phyloP scores from a whole-genome alignment of 75 land plant genomes.

The Azolla pinnata region DNA sequence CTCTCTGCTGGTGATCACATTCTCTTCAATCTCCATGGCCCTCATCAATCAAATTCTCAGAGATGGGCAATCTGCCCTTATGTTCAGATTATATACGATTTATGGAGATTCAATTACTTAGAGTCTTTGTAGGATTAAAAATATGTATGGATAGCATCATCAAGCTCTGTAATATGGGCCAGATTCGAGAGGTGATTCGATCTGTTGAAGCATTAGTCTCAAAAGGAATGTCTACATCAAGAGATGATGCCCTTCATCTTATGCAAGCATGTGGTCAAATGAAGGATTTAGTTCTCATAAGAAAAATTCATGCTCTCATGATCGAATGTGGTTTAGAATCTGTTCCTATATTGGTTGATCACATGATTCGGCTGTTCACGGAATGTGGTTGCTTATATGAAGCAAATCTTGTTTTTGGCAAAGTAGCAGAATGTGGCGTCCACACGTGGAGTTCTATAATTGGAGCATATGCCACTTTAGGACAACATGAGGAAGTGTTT shows the following conservation, averaged over 20 bases:
- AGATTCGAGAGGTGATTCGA: neutral
- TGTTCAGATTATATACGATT: neutral
- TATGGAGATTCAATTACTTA: too few relatives aligned
- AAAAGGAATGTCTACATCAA: neutral
- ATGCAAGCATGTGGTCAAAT: neutral
- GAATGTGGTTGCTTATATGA: neutral
- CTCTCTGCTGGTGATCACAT: too few relatives aligned
- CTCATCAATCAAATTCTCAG: slow-evolving; percentile 1
- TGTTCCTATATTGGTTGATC: neutral
- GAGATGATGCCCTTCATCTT: neutral
- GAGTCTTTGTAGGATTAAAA: too few relatives aligned
- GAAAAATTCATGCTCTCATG: neutral
- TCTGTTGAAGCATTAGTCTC: neutral
- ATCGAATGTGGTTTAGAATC: neutral
- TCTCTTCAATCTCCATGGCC: too few relatives aligned
- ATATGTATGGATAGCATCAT: too few relatives aligned
- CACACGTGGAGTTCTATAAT: slow-evolving; percentile 51
- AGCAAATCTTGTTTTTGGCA: slow-evolving; percentile 3
- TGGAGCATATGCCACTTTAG: slow-evolving; percentile 33
- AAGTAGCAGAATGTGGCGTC: neutral
- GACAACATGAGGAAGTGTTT: slow-evolving; percentile 15
- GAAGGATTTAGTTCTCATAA: neutral
- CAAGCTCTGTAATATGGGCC: neutral
- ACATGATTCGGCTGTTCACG: neutral
- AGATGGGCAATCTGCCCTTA: neutral